Base-by-base conservation (phyloP, 2,329 filamentous ascomycete species). In the Colletotrichum higginsianum region DNA sequence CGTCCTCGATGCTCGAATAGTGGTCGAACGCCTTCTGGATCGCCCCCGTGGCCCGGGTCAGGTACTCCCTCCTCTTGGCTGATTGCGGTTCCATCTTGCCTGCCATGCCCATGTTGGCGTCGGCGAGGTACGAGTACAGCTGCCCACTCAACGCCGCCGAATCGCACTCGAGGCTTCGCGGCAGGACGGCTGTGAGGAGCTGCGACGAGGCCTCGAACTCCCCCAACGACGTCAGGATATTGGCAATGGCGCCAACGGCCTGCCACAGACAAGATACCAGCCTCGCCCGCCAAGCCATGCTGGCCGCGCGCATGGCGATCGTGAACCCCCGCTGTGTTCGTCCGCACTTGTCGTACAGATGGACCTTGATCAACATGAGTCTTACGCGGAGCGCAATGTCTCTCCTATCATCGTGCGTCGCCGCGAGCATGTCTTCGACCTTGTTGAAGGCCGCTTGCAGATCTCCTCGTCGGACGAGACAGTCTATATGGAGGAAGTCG, bases 71-170 rank as follows among this genome's bases (percentile, higher is more conserved):
- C 64, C 86, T 83, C 75, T 84, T 84, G 9, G 81, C 80, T 6
- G 85, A 84, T 77, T 80, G 81, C 7, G 80, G 75, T 15, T 80
- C 77, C 75, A 79, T 81, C 75, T 84, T 78, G 46, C 94, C 92
- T 0, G 94, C 94, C 73, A 93, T 82, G 0, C 95, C 95, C 85
- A 97, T 93, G 75, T 92, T 89, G 0, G 93, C 92, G 78, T 98
- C 94, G 0, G 90, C 93, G 3, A 97, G 87, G 26, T 90, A 81
- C 1, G 89, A 88, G 79, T 95, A 96, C 21, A 94, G 86, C 26
- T 85, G 86, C 0, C 91, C 94, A 0, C 87, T 86, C 16, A 94
- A 84, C 57, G 85, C 85, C 1, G 86, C 84, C 57, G 92, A 89
- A 62, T 91, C 89, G 61, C 89, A 90, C 80, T 97, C 94, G 1